These are phyloP conservation scores for Tetradesmus lagerheimii DNA, from an alignment of 139 green algal species.

Conservation along the genomic window DNA sequence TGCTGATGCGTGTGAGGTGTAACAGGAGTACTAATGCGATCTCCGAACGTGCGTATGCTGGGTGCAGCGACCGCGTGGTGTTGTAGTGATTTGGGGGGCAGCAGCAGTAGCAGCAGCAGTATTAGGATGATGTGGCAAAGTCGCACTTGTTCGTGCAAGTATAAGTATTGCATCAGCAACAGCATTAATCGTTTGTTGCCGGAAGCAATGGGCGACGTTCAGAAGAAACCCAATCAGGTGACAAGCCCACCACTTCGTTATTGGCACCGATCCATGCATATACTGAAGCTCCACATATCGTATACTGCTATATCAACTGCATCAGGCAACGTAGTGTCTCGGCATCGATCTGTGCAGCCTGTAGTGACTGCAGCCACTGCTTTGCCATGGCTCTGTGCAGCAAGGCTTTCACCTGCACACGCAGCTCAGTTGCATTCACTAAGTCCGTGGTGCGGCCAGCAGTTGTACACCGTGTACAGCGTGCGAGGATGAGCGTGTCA, in stretches of 20 bases:
- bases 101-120: neutral
- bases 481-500: slow-evolving; percentile 45
- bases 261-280: neutral
- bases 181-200: neutral
- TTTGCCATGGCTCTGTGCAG: slow-evolving; percentile 32
- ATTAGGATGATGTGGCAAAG: neutral
- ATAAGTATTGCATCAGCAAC: neutral
- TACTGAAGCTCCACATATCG: no score
- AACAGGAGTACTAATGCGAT: neutral
- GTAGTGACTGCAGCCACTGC: neutral
- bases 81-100: neutral
- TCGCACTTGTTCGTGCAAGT: neutral
- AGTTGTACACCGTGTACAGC: neutral
- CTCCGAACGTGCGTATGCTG: no score
- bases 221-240: neutral
- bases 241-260: neutral
- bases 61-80: no score
- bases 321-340: neutral
- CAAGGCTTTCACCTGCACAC: slow-evolving; percentile 21
- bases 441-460: neutral
- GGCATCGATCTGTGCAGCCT: neutral
- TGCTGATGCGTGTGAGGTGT: neutral
- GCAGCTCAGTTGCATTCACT: slow-evolving; percentile 23
- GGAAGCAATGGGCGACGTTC: neutral
- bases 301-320: neutral